These are phyloP conservation scores for Pichia kudriavzevii DNA, from an alignment of 1,139 yeast species.

Conservation along the genomic window DNA sequence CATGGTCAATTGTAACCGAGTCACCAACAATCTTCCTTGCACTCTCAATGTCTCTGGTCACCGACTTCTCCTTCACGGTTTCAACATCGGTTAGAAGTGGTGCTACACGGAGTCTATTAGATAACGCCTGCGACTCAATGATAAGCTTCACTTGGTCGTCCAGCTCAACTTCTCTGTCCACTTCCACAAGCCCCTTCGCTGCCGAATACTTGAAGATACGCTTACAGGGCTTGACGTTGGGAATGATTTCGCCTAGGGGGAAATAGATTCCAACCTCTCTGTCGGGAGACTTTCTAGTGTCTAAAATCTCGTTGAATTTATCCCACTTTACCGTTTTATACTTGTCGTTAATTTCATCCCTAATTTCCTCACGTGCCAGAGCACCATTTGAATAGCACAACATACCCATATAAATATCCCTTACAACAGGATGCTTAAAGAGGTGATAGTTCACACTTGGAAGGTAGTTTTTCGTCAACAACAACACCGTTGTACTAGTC, in stretches of 20 bases:
- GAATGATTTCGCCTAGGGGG: conserved; percentile 85
- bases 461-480: conserved; percentile 68
- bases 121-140: conserved; percentile 79
- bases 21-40: conserved; percentile 33
- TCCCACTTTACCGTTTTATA: conserved; percentile 44
- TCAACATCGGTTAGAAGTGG: conserved; percentile 45
- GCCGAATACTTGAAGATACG: conserved; percentile 38
- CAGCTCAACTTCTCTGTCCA: conserved; percentile 24
- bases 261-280: conserved; percentile 63
- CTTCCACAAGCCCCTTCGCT: conserved; percentile 27
- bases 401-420: conserved; percentile 85
- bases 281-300: conserved; percentile 19
- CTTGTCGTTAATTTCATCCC: conserved; percentile 54
- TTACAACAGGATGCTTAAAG: conserved; percentile 79
- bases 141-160: conserved; percentile 71
- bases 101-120: conserved; percentile 72
- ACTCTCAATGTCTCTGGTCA: conserved; percentile 15
- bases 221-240: conserved; percentile 60
- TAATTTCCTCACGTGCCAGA: conserved; percentile 69
- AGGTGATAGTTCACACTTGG: conserved; percentile 82
- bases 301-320: conserved; percentile 52
- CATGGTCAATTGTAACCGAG: conserved; percentile 42
- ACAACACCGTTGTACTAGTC: conserved; percentile 79
- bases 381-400: conserved; percentile 91
- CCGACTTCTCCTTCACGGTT: conserved; percentile 4